Base-by-base conservation (phyloP, 805 yeast genomes). In the Candida yuanshanica region DNA sequence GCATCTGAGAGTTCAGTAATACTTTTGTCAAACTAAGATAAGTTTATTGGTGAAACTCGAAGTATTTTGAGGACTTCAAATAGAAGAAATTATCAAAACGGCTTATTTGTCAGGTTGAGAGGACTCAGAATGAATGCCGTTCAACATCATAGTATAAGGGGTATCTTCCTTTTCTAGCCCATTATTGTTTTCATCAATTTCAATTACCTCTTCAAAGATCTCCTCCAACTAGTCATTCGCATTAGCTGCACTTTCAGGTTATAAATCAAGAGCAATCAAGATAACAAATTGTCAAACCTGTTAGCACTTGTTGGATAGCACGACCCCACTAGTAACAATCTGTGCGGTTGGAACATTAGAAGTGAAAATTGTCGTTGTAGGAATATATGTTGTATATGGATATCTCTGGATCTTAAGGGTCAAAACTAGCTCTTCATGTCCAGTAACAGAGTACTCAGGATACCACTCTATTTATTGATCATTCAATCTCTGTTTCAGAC, bases 391-490 rank as follows among this genome's bases (percentile, higher is more conserved):
- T 4, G 56, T 50, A 20, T 40, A 42, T 13, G 57, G 55, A 32
- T 51, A 51, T 54, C 55, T 52, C 31, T 52, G 50, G 7, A 48
- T 44, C 44, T 54, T 42, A 22, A 40, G 21, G 33, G 39, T 44
- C 3, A 59, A 53, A 2, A 34, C 34, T 4, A 51, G 42, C 17
- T 56, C 58, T 6, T 54, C 53, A 39, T 43, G 49, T 20, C 58
- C 59, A 4, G 52, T 55, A 1, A 51, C 46, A 4, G 55, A 50
- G 2, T 45, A 45, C 25, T 47, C 53, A 7, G 60, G 59, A 36
- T 40, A 46, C 55, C 50, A 51, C 17, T 46, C 47, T 1, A 52
- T 49, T 43, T 10, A 44, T 44, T 3, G 35, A 39, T 13, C 56
- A 53, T 5, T 43, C 51, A 6, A 55, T 51, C 6, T 38, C 46